Evolutionary conservation across 208 protist species (phyloP), one percentile per base, ranked within the genome.

Genomic region (Leishmania braziliensis): DNA sequence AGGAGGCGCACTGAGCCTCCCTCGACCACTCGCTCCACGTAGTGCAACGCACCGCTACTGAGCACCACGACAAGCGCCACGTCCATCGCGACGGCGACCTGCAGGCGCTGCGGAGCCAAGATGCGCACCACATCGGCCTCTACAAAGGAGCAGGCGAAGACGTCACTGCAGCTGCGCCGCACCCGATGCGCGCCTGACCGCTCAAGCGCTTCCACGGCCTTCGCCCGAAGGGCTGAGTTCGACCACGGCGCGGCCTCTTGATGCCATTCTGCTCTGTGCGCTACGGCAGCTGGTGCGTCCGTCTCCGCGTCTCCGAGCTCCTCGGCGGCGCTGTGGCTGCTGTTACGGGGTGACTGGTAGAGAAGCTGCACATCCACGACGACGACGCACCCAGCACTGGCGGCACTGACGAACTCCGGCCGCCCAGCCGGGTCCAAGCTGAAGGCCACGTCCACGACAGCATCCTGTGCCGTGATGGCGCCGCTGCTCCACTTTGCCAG

Each of bases 21-120:
- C n/a, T 83, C 76, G 18, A 95, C 79, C 16, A 77, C 60, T 8
- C 93, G 93, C 74, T 86, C 82, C 16, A 96, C 78, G 78, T 88
- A 95, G 63, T 85, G 93, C 79, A 96, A 53, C 50, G 83, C 88
- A 20, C 88, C 89, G 77, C 89, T 84, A 60, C 83, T 82, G 48
- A 95, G 83, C 46, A 95, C 86, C 39, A 95, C 81, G 3, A 96
- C 78, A 33, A 92, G 70, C 43, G 91, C 93, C n/a, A 93, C 83
- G 75, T 95, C 91, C 54, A 95, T 54, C 39, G 86, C 84, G 50
- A 94, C 90, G 33, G 89, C 86, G 4, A 89, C 88, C 51, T 87
- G 90, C 73, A 79, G 69, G 36, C 88, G 90, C 83, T 92, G 78
- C 56, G 91, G 91, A 60, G 81, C 81, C 39, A 96, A 77, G 51